phyloP scores from a whole-genome alignment of 495 filamentous ascomycete species.

The Cladorrhinum samala region DNA sequence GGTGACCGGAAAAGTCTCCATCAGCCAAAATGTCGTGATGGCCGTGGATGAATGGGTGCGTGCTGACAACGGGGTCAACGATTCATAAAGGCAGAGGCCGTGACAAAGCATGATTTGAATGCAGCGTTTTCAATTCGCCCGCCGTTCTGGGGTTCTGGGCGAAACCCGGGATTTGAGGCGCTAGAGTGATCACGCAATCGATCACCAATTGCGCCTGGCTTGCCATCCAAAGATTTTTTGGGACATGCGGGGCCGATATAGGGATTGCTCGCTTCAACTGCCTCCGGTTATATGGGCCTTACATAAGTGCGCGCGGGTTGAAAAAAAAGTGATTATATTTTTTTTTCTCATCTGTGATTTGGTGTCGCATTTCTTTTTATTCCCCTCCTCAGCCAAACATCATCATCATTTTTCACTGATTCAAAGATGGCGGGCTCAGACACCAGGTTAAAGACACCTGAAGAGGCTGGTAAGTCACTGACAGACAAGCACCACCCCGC shows the following conservation, averaged over 20 bases:
- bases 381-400: constrained; percentile 4
- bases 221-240: constrained; percentile 20
- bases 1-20: background rate
- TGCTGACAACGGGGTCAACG: background rate
- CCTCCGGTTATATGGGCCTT: constrained; percentile 1
- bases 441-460: constrained; percentile 35
- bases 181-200: constrained; percentile 34
- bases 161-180: constrained; percentile 19
- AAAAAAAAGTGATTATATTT: constrained; percentile 9
- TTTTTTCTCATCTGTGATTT: constrained; percentile 4
- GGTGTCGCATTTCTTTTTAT: constrained; percentile 6
- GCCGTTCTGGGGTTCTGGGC: constrained; percentile 18
- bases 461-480: constrained; percentile 40
- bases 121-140: constrained; percentile 24
- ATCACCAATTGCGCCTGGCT: constrained; percentile 13
- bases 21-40: background rate
- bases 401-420: constrained; percentile 2
- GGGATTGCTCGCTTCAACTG: constrained; percentile 9
- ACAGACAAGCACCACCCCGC: constrained; percentile 4
- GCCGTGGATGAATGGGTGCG: background rate
- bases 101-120: constrained; percentile 31
- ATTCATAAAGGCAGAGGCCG: background rate
- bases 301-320: constrained; percentile 13
- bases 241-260: constrained; percentile 25
- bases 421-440: constrained; percentile 29